These are phyloP conservation scores for Termitomyces sp. DNA, from an alignment of 768 basidiomycete genomes.

Conservation along the genomic window DNA sequence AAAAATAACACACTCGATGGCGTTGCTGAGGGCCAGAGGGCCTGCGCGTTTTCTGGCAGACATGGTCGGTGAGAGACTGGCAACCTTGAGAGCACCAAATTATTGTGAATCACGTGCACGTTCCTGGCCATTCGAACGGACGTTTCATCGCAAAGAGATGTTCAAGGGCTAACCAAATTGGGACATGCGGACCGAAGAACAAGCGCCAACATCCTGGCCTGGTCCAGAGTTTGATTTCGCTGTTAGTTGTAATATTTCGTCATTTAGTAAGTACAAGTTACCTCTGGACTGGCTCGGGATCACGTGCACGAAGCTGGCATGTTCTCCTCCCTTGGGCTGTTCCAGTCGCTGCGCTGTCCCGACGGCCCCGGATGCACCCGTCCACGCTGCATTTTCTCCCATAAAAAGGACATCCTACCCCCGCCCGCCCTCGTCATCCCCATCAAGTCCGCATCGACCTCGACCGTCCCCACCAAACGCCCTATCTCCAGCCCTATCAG, in stretches of 20 bases:
- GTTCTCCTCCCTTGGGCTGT: conserved; percentile 63
- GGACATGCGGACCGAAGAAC: no score
- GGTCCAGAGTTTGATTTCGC: no score
- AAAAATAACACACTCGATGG: conserved; percentile 22
- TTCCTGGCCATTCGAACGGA: no score
- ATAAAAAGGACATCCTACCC: conserved; percentile 36
- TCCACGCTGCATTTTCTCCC: conserved; percentile 64
- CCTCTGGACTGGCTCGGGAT: not conserved
- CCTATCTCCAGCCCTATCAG: conserved; percentile 38
- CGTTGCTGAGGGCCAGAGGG: conserved; percentile 8
- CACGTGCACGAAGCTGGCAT: conserved; percentile 31
- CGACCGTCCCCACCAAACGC: conserved; percentile 50
- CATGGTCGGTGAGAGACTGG: not conserved
- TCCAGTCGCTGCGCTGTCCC: conserved; percentile 61
- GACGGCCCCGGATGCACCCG: conserved; percentile 45
- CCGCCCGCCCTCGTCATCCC: conserved; percentile 37
- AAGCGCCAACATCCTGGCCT: no score
- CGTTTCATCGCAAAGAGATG: no score
- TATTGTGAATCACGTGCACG: not conserved
- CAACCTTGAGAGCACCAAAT: no score
- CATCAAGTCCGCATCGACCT: conserved; percentile 19
- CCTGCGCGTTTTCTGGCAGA: conserved; percentile 2
- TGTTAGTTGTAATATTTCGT: no score
- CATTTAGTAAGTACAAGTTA: no score
- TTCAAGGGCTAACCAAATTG: no score